A percentile compares a stretch with the other conserved stretches of the same genome.
Conservation (phyloP, 1,284 basidiomycete genomes). For the Heterobasidion annosum region DNA sequence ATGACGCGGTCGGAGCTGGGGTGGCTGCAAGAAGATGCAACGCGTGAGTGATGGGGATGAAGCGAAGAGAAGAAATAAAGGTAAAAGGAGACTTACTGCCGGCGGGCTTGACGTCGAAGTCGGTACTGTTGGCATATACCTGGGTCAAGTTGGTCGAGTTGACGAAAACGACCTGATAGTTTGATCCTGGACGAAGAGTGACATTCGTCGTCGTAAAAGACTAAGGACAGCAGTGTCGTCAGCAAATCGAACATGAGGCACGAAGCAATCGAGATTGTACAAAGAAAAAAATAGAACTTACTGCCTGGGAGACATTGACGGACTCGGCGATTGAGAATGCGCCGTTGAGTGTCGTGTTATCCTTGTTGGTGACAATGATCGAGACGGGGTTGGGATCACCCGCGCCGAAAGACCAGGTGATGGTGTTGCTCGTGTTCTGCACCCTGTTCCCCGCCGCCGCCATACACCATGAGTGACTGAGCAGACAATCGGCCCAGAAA, state of each 20-base stretch:
- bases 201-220: constrained; percentile 26
- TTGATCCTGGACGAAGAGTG: constrained; percentile 22
- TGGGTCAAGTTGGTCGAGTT: constrained; percentile 31
- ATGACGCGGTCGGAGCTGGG: not conserved
- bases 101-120: constrained; percentile 28
- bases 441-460: constrained; percentile 19
- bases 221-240: constrained; percentile 1
- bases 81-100: constrained; percentile 22
- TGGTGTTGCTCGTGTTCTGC: constrained; percentile 25
- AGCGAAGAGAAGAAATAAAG: too few species aligned
- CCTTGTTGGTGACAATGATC: constrained; percentile 23
- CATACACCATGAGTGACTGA: not conserved
- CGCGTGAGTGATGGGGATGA: not conserved
- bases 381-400: constrained; percentile 27
- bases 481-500: not conserved
- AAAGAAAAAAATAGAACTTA: constrained; percentile 4
- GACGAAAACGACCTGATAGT: constrained; percentile 34
- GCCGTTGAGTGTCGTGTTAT: constrained; percentile 26
- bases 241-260: not conserved
- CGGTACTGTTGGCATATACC: constrained; percentile 29
- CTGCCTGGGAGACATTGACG: constrained; percentile 23
- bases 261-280: not conserved
- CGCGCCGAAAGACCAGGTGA: constrained; percentile 22
- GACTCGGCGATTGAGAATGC: constrained; percentile 23
- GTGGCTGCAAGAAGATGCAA: not conserved